A percentile compares a stretch with the other conserved stretches of the same genome.
Evolutionary conservation across 768 basidiomycete genomes (phyloP).

Genomic region (Strobilomyces echinocephalus): DNA sequence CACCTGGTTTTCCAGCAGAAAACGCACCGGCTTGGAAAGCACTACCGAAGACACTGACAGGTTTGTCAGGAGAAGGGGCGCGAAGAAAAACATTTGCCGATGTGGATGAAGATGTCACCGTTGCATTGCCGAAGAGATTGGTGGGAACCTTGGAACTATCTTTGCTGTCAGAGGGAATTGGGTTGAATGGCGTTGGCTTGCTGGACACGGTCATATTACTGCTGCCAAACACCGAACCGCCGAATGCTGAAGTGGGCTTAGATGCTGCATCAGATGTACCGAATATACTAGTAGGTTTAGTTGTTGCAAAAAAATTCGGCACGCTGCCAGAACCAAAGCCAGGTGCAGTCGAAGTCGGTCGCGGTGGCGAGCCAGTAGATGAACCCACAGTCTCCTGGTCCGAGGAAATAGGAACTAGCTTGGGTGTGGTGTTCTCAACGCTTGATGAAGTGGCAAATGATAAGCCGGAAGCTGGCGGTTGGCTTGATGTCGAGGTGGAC

Average conservation of each 20-base stretch:
- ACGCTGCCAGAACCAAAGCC: conserved; percentile 13
- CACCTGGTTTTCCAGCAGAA: conserved; percentile 32
- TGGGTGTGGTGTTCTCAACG: conserved; percentile 6
- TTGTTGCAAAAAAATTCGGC: conserved; percentile 21
- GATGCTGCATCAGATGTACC: conserved; percentile 15
- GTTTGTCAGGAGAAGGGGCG: conserved; percentile 15
- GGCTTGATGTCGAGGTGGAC: conserved; percentile 1
- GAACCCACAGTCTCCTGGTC: conserved; percentile 11
- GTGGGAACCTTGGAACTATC: conserved; percentile 12
- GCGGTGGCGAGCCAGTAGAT: conserved; percentile 3
- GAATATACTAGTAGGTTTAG: conserved; percentile 17
- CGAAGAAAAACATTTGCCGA: conserved; percentile 22
- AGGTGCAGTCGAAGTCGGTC: conserved; percentile 11
- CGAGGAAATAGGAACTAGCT: conserved; percentile 1
- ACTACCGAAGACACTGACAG: conserved; percentile 27
- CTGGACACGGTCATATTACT: conserved; percentile 11
- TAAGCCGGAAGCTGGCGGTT: conserved; percentile 17
- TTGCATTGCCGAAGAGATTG: conserved; percentile 19
- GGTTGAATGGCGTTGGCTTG: conserved; percentile 11
- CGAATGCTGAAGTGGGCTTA: conserved; percentile 26
- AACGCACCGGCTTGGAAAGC: conserved; percentile 24
- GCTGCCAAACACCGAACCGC: conserved; percentile 24
- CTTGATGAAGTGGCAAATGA: conserved; percentile 10
- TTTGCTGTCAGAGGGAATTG: conserved; percentile 7
- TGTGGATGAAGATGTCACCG: conserved; percentile 8